Conservation (phyloP, 2,329 filamentous ascomycete species). For the Aureobasidium lini region DNA sequence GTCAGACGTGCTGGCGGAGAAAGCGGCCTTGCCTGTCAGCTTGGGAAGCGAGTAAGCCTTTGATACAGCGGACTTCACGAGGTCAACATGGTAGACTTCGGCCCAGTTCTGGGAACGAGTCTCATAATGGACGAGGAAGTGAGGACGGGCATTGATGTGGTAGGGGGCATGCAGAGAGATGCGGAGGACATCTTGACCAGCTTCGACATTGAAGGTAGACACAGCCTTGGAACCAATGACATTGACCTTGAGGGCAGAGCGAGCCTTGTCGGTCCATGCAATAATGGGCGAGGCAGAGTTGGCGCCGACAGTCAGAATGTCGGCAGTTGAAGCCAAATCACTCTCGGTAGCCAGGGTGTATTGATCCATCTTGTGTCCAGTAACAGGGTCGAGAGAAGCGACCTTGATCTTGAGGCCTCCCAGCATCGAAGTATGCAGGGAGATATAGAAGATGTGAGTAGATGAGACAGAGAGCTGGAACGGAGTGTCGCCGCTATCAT, state of each 20-base stretch:
- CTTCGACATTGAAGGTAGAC: conserved; percentile 37
- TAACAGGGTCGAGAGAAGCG: conserved; percentile 62
- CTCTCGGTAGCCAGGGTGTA: conserved; percentile 64
- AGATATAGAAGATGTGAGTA: conserved; percentile 66
- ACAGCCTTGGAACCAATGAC: conserved; percentile 50
- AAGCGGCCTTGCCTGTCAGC: conserved; percentile 61
- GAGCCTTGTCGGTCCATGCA: conserved; percentile 61
- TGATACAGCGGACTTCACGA: conserved; percentile 59
- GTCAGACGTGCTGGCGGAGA: conserved; percentile 69
- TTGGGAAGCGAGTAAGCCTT: conserved; percentile 75
- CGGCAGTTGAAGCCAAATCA: conserved; percentile 57
- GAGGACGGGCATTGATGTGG: conserved; percentile 61
- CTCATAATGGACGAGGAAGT: conserved; percentile 79
- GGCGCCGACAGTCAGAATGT: conserved; percentile 67
- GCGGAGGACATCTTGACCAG: conserved; percentile 37
- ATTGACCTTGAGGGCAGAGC: conserved; percentile 61
- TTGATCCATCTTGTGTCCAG: conserved; percentile 65
- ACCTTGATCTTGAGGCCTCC: conserved; percentile 72
- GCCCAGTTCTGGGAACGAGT: conserved; percentile 67
- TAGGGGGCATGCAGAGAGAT: conserved; percentile 66
- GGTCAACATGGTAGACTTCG: conserved; percentile 76
- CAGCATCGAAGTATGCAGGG: conserved; percentile 58
- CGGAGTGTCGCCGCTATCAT: conserved; percentile 58
- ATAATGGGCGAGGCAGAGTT: conserved; percentile 69
- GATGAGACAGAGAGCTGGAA: conserved; percentile 67